Evolutionary conservation across 805 yeast genomes (phyloP), one percentile per base, ranked within the genome.

Genomic region (Blastobotrys attinorum): DNA sequence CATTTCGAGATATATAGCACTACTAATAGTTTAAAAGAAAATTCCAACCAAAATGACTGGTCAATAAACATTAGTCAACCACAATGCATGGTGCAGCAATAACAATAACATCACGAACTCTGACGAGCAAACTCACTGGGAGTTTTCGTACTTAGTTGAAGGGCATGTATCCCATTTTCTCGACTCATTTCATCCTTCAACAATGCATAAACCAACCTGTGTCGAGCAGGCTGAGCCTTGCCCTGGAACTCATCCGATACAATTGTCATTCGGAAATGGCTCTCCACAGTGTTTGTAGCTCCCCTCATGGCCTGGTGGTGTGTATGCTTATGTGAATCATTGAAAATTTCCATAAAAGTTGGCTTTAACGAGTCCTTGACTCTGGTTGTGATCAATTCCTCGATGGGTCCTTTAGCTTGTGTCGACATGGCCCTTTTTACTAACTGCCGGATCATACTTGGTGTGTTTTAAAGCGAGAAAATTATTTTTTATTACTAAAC

Each of bases 281-380:
- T 81, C 62, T 90, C 97, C 2, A 73, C 71, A 13, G 67, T 70
- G 61, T 87, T 87, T 1, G 71, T 52, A 6, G 89, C 86, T 3
- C 81, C 87, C 42, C 79, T 72, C 67, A 86, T 73, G 1, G 94
- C 88, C 46, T 79, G 81, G 61, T 90, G 97, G 51, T 85, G 89
- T 1, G 88, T 77, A 62, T 90, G 97, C 59, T 83, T 83, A 62
- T 77, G 78, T 4, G 96, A 85, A 62, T 90, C 97, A 60, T 90
- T 90, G 46, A 67, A 68, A 4, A 90, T 71, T 25, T 71, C 51
- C 75, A 69, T 51, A 50, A 61, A 6, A 58, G 56, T 18, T 77
- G 94, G 50, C 65, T 55, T 39, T 71, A 70, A 45, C 29, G 58
- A 61, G 4, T 54, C 48, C 17, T 60, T 50, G 22, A 81, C 54